These are phyloP conservation scores for Quercus parvula DNA, from an alignment of 306 rosid genomes.

Conservation along the genomic window DNA sequence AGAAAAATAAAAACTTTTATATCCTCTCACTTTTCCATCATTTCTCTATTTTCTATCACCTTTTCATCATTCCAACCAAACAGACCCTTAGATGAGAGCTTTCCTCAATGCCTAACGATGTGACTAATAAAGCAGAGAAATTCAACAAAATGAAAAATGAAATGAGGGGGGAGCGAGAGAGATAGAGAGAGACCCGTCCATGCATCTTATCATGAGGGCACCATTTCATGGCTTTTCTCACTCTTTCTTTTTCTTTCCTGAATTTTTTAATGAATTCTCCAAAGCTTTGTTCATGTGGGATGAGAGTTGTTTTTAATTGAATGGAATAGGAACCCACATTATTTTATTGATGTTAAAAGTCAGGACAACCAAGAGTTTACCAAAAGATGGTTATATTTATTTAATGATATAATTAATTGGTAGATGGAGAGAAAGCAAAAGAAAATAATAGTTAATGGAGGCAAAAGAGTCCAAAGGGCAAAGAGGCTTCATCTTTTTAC, in stretches of 20 bases:
- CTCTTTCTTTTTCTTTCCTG: too few species aligned
- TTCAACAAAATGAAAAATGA: background rate
- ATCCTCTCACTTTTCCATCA: too few species aligned
- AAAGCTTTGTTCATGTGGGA: background rate
- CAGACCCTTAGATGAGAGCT: background rate
- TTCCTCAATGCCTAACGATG: background rate
- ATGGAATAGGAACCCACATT: constrained; percentile 2
- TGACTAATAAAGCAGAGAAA: background rate
- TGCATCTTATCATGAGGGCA: background rate
- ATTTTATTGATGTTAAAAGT: background rate
- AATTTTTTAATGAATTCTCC: background rate
- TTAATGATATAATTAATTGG: constrained; percentile 7
- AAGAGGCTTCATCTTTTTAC: background rate
- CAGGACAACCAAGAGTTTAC: background rate
- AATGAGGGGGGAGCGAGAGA: background rate
- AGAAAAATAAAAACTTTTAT: too few species aligned
- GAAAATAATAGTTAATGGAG: constrained; percentile 8
- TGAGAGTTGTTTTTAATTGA: background rate
- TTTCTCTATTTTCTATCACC: too few species aligned
- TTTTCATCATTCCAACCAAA: too few species aligned
- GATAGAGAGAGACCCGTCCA: background rate
- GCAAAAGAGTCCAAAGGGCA: constrained; percentile 8
- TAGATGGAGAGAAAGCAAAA: constrained; percentile 10
- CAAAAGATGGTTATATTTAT: constrained; percentile 5
- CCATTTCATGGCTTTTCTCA: background rate